Conservation (phyloP, 208 protist genomes). For the Herpetomonas tarakana region DNA sequence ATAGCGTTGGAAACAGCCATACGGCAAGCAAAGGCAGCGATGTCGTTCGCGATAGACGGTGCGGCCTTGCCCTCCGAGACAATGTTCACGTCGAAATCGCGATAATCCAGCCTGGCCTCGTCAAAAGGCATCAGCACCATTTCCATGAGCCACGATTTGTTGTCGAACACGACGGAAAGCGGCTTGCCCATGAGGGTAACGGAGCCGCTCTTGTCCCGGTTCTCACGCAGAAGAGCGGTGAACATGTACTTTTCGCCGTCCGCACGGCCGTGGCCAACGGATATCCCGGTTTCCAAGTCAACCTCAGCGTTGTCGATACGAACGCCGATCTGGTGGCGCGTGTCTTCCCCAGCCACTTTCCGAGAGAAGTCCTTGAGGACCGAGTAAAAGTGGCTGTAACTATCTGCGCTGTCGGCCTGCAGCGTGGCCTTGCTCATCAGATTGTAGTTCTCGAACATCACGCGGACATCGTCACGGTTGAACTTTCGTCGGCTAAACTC, state of each 20-base stretch:
- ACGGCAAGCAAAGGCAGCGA: slow-evolving; percentile 76
- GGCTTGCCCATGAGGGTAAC: slow-evolving; percentile 82
- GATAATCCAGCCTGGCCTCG: slow-evolving; percentile 78
- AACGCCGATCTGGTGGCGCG: slow-evolving; percentile 89
- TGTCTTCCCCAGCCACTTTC: slow-evolving; percentile 86
- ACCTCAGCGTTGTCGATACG: slow-evolving; percentile 85
- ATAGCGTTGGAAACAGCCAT: slow-evolving; percentile 86
- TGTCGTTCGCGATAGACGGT: slow-evolving; percentile 82
- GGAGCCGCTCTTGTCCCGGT: slow-evolving; percentile 63
- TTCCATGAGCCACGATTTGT: slow-evolving; percentile 90
- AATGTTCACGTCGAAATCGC: slow-evolving; percentile 86
- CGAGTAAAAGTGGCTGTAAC: slow-evolving; percentile 89
- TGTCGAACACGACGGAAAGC: slow-evolving; percentile 62
- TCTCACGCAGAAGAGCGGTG: slow-evolving; percentile 77
- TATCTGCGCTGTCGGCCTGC: slow-evolving; percentile 69
- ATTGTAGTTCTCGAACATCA: slow-evolving; percentile 92
- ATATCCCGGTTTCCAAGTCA: slow-evolving; percentile 71
- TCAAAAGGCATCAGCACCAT: slow-evolving; percentile 90
- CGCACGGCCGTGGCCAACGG: slow-evolving; percentile 74
- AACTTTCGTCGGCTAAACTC: slow-evolving; percentile 88
- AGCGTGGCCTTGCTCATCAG: slow-evolving; percentile 83
- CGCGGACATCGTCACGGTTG: slow-evolving; percentile 78
- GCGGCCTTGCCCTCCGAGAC: slow-evolving; percentile 80
- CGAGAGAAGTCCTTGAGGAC: slow-evolving; percentile 85
- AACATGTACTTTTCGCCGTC: slow-evolving; percentile 87